phyloP scores from a whole-genome alignment of 2,329 filamentous ascomycete genomes.

The Penicillium sp. region DNA sequence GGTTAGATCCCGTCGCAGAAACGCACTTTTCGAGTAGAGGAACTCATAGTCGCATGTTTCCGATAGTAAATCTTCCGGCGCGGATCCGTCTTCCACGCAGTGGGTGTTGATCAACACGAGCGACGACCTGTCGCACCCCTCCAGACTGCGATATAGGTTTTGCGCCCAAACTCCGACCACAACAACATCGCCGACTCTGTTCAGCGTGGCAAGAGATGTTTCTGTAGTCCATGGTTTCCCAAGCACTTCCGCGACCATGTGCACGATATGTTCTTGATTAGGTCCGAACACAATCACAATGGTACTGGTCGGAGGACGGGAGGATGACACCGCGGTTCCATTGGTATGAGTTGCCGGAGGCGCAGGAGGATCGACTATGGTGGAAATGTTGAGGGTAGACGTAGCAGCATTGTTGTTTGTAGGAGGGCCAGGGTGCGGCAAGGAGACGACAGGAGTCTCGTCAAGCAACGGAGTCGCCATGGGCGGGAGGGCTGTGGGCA shows the following conservation, averaged over 20 bases:
- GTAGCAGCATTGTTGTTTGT: conserved; percentile 7
- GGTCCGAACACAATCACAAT: conserved; percentile 69
- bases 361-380: conserved; percentile 5
- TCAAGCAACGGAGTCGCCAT: conserved; percentile 35
- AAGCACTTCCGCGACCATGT: conserved; percentile 74
- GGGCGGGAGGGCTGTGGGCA: conserved; percentile 34
- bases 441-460: conserved; percentile 22
- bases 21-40: conserved; percentile 72
- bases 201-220: conserved; percentile 57
- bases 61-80: conserved; percentile 66
- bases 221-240: conserved; percentile 70
- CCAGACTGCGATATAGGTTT: conserved; percentile 59
- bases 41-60: conserved; percentile 81
- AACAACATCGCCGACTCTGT: conserved; percentile 58
- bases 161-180: conserved; percentile 66
- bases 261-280: conserved; percentile 73
- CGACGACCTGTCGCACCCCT: conserved; percentile 58
- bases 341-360: neutral
- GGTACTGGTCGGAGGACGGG: conserved; percentile 19
- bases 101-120: conserved; percentile 75
- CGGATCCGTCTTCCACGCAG: conserved; percentile 70
- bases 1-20: conserved; percentile 73
- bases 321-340: neutral
- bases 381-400: conserved; percentile 10
- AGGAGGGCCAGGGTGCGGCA: conserved; percentile 14